Evolutionary conservation across 1,139 yeast species (phyloP).

Genomic region (Candida gigantensis): DNA sequence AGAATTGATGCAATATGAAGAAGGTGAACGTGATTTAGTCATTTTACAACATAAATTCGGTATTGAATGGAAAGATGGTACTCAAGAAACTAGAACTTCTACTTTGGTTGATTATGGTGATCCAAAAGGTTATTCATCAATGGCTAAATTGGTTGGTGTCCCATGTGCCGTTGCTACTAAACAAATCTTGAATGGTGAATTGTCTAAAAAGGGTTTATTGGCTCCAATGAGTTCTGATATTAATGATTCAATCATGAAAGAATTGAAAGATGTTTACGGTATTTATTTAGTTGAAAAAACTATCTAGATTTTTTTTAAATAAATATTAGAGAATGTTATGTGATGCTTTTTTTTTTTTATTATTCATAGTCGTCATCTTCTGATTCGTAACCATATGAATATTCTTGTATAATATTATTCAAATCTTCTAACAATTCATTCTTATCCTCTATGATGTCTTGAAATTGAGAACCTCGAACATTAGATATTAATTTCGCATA

Average conservation of each 20-base stretch:
- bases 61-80: conserved; percentile 93
- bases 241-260: conserved; percentile 87
- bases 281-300: conserved; percentile 89
- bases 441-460: conserved; percentile 60
- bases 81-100: conserved; percentile 87
- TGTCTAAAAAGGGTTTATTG: conserved; percentile 70
- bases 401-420: conserved; percentile 49
- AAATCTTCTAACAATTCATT: conserved; percentile 64
- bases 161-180: conserved; percentile 96
- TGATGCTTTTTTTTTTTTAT: background rate
- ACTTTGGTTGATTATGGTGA: conserved; percentile 94
- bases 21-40: conserved; percentile 94
- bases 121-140: conserved; percentile 92
- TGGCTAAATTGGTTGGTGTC: conserved; percentile 98
- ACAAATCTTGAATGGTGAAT: conserved; percentile 82
- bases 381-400: conserved; percentile 49
- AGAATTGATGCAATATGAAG: conserved; percentile 92
- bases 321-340: background rate
- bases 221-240: conserved; percentile 94
- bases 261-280: conserved; percentile 85
- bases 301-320: conserved; percentile 22
- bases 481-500: conserved; percentile 50
- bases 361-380: conserved; percentile 20
- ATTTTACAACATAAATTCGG: conserved; percentile 97
- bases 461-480: conserved; percentile 17